Evolutionary conservation across 768 basidiomycete genomes (phyloP).

Genomic region (Boletales sp.): DNA sequence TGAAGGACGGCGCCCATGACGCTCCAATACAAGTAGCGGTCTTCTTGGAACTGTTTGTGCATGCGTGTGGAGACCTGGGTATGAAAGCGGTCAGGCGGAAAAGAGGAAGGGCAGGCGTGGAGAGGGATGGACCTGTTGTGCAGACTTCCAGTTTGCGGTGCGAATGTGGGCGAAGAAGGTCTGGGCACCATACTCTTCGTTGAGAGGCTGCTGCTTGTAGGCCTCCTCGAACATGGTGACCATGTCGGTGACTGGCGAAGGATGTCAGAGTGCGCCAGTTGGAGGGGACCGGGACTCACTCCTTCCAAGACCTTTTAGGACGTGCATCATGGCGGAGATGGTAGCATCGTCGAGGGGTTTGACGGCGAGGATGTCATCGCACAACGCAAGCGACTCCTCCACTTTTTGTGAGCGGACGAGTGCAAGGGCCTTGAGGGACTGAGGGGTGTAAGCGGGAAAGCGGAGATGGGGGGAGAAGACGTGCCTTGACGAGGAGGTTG

Average conservation of each 20-base stretch:
- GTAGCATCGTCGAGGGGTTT: constrained; percentile 74
- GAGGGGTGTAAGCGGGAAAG: constrained; percentile 9
- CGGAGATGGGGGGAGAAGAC: background rate
- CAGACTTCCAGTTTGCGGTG: constrained; percentile 79
- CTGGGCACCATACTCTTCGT: constrained; percentile 81
- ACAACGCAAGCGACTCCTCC: constrained; percentile 74
- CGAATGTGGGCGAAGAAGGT: constrained; percentile 84
- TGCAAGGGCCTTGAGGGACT: constrained; percentile 85
- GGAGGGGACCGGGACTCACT: constrained; percentile 32
- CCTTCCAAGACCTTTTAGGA: constrained; percentile 74
- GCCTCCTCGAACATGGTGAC: constrained; percentile 85
- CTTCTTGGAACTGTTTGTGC: constrained; percentile 81
- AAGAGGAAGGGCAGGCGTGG: constrained; percentile 1
- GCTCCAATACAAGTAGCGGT: constrained; percentile 81
- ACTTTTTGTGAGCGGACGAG: constrained; percentile 82
- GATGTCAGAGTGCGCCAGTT: background rate
- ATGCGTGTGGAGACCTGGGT: constrained; percentile 71
- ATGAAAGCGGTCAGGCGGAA: constrained; percentile 1
- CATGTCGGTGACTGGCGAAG: constrained; percentile 62
- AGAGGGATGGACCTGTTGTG: constrained; percentile 60
- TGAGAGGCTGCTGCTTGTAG: constrained; percentile 73
- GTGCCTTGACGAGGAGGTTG: constrained; percentile 67
- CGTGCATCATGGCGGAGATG: constrained; percentile 80
- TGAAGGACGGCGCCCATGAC: constrained; percentile 78
- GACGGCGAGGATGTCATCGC: constrained; percentile 73